Percentiles rank a stretch among this genome's conserved stretches.
Conservation (phyloP, 2,329 filamentous ascomycete species). For the Talaromyces sp. region DNA sequence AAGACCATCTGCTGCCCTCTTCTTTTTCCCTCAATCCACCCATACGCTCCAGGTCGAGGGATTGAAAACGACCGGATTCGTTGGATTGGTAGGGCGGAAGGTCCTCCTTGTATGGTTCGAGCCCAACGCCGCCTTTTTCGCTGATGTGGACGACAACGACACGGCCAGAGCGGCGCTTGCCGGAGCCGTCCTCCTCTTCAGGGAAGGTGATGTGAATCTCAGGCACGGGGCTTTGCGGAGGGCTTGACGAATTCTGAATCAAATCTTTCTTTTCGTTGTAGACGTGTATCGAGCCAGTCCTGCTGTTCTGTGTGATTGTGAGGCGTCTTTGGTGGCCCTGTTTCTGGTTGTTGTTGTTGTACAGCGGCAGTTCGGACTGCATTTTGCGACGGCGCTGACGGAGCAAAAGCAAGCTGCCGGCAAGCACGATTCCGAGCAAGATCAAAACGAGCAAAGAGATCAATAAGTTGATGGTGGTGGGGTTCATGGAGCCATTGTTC, state of each 20-base stretch:
- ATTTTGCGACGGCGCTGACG: conserved; percentile 59
- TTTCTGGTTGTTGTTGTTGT: conserved; percentile 55
- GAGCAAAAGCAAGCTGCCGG: conserved; percentile 66
- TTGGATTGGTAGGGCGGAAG: conserved; percentile 87
- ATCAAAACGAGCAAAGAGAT: conserved; percentile 75
- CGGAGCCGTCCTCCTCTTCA: conserved; percentile 75
- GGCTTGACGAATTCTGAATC: conserved; percentile 68
- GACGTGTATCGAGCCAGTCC: conserved; percentile 68
- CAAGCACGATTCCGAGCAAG: conserved; percentile 64
- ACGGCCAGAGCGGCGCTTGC: conserved; percentile 75
- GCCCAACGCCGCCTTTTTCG: conserved; percentile 75
- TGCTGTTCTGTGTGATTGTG: conserved; percentile 53
- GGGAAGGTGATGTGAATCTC: conserved; percentile 99
- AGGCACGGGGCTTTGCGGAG: conserved; percentile 78
- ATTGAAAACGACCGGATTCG: conserved; percentile 76
- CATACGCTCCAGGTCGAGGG: conserved; percentile 89
- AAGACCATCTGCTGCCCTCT: conserved; percentile 32
- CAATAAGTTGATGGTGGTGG: conserved; percentile 68
- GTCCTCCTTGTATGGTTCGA: conserved; percentile 76
- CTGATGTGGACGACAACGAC: conserved; percentile 90
- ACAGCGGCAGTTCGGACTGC: conserved; percentile 57
- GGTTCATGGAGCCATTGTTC: conserved; percentile 48
- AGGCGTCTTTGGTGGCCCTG: conserved; percentile 47
- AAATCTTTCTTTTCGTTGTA: conserved; percentile 77
- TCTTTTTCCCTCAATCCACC: conserved; percentile 93